Evolutionary conservation across 768 basidiomycete genomes (phyloP).

Genomic region (Filobasidium wieringae): DNA sequence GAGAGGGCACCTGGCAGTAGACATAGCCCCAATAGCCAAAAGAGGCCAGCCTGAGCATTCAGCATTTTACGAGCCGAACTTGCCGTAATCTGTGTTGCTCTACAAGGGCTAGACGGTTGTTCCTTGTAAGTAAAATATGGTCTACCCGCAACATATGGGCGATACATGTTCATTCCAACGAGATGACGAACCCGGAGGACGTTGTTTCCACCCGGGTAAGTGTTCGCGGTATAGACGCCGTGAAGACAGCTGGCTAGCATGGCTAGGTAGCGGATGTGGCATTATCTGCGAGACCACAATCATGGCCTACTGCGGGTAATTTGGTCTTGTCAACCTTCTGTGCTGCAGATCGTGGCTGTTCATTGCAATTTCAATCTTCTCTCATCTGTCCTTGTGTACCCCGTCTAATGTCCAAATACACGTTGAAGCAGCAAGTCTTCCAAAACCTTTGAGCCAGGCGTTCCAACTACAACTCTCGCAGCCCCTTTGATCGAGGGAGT

Average conservation of each 20-base stretch:
- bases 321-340: neutral
- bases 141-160: neutral
- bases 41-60: too few relatives aligned
- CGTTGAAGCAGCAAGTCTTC: slow-evolving; percentile 24
- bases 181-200: neutral
- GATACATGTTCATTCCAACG: neutral
- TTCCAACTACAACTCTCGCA: slow-evolving; percentile 25
- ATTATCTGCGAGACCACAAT: neutral
- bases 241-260: too few relatives aligned
- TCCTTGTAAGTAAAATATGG: too few relatives aligned
- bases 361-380: neutral
- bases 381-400: neutral
- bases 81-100: too few relatives aligned
- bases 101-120: too few relatives aligned
- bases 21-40: too few relatives aligned
- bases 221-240: too few relatives aligned
- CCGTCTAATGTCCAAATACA: slow-evolving; percentile 25
- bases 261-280: too few relatives aligned
- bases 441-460: slow-evolving; percentile 30
- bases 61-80: too few relatives aligned
- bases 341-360: neutral
- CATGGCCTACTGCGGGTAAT: neutral
- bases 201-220: too few relatives aligned
- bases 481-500: slow-evolving; percentile 5
- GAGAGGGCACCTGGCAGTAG: too few relatives aligned